Conservation (phyloP, 2,329 filamentous ascomycete genomes). For the Boeremia lycopersici region DNA sequence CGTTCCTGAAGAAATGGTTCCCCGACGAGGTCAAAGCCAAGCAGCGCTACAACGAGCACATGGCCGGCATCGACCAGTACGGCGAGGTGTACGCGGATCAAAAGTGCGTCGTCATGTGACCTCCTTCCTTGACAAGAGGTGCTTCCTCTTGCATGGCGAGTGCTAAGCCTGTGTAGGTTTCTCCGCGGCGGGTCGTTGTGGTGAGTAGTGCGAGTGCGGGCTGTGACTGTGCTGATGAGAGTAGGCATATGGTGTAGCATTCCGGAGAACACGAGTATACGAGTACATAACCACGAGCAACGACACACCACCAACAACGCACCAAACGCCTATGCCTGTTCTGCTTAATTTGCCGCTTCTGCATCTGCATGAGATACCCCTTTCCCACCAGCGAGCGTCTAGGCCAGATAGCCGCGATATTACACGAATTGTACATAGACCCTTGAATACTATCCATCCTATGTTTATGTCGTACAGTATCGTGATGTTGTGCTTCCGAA, state of each 20-base stretch:
- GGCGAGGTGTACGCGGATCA: constrained; percentile 66
- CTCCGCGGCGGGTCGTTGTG: constrained; percentile 23
- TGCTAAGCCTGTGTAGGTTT: constrained; percentile 25
- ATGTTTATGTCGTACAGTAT: too few species aligned
- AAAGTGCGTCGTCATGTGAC: constrained; percentile 66
- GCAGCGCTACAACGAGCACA: constrained; percentile 72
- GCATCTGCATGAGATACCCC: background rate
- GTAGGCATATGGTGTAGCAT: background rate
- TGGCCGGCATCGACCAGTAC: constrained; percentile 74
- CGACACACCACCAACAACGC: too few species aligned
- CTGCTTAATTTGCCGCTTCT: background rate
- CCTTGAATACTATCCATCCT: too few species aligned
- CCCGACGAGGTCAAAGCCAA: constrained; percentile 70
- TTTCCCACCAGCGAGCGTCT: background rate
- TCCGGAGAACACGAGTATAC: too few species aligned
- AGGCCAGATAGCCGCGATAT: too few species aligned
- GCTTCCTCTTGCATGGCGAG: background rate
- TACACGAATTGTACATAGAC: too few species aligned
- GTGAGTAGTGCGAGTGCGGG: constrained; percentile 1
- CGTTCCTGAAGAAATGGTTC: constrained; percentile 77
- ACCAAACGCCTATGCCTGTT: too few species aligned
- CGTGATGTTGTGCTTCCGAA: too few species aligned
- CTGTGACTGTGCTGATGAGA: background rate
- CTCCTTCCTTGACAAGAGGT: background rate
- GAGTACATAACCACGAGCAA: background rate